phyloP scores from a whole-genome alignment of 164 flowering plant genomes.

The Annona squamosa region DNA sequence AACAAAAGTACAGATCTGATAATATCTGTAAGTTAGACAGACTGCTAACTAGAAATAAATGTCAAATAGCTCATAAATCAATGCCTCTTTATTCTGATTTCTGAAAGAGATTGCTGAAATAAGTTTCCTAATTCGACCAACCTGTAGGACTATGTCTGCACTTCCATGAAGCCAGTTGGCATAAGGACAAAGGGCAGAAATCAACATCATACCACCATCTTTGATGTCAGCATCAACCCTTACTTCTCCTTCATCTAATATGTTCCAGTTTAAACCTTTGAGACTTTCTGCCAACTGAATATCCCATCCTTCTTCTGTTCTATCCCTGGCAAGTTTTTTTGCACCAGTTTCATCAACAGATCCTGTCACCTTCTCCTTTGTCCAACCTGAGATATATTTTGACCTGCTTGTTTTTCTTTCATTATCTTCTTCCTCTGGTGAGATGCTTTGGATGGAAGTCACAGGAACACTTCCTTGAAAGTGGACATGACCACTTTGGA shows the following conservation, averaged over 20 bases:
- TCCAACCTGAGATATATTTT: constrained; percentile 53
- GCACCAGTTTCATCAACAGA: constrained; percentile 49
- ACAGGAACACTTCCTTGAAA: constrained; percentile 96
- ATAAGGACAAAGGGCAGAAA: constrained; percentile 90
- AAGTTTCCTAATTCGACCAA: constrained; percentile 17
- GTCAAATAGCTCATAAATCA: background rate
- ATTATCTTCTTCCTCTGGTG: constrained; percentile 49
- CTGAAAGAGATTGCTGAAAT: background rate
- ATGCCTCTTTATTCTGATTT: background rate
- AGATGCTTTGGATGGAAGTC: constrained; percentile 42
- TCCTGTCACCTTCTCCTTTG: constrained; percentile 40
- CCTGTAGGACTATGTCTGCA: constrained; percentile 94
- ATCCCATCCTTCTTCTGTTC: constrained; percentile 88
- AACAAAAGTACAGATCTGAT: background rate
- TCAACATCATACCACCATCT: constrained; percentile 98
- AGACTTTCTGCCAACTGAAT: constrained; percentile 80
- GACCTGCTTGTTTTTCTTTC: constrained; percentile 44
- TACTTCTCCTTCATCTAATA: constrained; percentile 89
- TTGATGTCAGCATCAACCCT: constrained; percentile 97
- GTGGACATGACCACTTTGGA: constrained; percentile 98
- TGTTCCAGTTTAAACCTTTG: constrained; percentile 84
- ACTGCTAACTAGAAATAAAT: background rate
- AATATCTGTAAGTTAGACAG: background rate
- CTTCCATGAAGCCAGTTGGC: constrained; percentile 95
- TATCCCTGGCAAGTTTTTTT: constrained; percentile 54